Base-by-base conservation (phyloP, 106 monocot species). In the Vanilla planifolia region DNA sequence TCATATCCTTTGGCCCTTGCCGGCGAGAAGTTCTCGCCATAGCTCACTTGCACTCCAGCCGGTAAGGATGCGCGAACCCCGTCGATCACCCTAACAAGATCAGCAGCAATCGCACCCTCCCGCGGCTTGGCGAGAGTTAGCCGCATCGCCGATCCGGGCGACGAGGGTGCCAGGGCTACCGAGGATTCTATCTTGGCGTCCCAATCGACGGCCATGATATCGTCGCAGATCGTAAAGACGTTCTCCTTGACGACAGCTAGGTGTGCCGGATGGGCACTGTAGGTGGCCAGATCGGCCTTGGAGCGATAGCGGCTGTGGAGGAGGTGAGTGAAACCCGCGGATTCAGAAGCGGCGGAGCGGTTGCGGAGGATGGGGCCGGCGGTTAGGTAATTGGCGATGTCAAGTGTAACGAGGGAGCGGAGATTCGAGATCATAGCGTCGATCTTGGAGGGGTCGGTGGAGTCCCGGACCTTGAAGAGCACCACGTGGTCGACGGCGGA, bases 151-250 rank as follows among this genome's bases (percentile, higher is more conserved):
- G 80, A 76, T 8, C 74, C 73, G 0, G 78, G 71, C 10, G 45
- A 15, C 10, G 45, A 15, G 1, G 67, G 24, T 5, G 44, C 26
- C 2, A 50, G 36, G 13, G 51, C 55, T 43, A 55, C 41, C 3
- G 36, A 33, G 27, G 65, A 19, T 17, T 67, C 69, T n/a, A n/a
- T n/a, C n/a, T n/a, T n/a, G 22, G 71, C 71, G 52, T 79, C 41
- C 95, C 90, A 96, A 59, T 96, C 95, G 56, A 87, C 53, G 42
- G 95, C 86, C 75, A 84, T 69, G 78, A 86, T 60, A 71, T 84
- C 95, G 25, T 84, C 76, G 62, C 70, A 68, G 67, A 74, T 81
- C 40, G 95, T 90, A 52, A 80, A 51, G 39, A 81, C 84, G 63
- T 62, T 43, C 34, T 70, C 70, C 43, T 65, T 65, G 41, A 96